These are phyloP conservation scores for Amoebophrya sp. DNA, from an alignment of 169 alveolate species.

Conservation along the genomic window DNA sequence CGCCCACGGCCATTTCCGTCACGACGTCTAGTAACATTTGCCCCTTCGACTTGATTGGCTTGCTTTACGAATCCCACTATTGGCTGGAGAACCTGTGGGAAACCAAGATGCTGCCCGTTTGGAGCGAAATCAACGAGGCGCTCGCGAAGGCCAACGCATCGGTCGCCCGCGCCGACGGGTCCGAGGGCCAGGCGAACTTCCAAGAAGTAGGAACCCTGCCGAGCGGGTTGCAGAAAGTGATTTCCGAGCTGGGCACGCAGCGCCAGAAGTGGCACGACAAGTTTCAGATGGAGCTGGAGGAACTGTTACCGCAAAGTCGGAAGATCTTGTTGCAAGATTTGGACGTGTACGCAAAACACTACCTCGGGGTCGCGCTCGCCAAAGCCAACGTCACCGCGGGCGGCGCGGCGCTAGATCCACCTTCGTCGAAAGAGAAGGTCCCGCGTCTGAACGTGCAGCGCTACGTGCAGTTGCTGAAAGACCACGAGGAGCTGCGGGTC, in stretches of 20 bases:
- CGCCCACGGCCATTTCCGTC: too few relatives aligned
- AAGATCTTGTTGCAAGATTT: not conserved
- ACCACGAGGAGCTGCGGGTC: conserved; percentile 3
- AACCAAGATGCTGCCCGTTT: not conserved
- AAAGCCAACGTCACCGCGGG: too few relatives aligned
- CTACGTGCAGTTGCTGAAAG: not conserved
- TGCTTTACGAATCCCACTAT: not conserved
- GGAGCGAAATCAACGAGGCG: conserved; percentile 9
- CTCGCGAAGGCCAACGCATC: not conserved
- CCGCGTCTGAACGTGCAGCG: not conserved
- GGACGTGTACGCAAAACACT: conserved; percentile 13
- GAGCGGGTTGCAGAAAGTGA: not conserved
- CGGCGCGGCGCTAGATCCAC: too few relatives aligned
- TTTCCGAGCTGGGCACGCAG: not conserved
- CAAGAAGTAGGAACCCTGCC: not conserved
- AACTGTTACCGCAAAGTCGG: not conserved
- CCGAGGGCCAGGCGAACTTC: not conserved
- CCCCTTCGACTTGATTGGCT: not conserved
- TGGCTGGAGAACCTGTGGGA: conserved; percentile 19
- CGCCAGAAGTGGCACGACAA: conserved; percentile 20
- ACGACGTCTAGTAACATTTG: not conserved
- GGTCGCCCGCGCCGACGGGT: not conserved
- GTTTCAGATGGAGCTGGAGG: not conserved
- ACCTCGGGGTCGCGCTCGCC: not conserved
- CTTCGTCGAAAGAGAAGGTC: too few relatives aligned